phyloP scores from a whole-genome alignment of 2,329 filamentous ascomycete species.

The Pseudovirgaria hyperparasitica region DNA sequence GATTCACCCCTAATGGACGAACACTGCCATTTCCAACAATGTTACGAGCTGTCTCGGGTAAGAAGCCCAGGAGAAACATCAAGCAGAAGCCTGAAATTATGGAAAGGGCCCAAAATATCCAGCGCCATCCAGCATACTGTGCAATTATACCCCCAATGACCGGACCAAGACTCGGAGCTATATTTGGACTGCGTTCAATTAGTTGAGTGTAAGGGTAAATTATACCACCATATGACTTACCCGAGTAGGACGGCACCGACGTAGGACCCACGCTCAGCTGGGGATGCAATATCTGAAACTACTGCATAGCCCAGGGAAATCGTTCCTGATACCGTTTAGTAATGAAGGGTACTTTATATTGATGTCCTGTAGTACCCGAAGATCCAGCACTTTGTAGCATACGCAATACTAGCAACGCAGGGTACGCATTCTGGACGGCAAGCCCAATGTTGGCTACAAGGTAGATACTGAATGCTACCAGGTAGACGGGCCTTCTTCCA shows the following conservation, averaged over 20 bases:
- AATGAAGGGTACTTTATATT: no score
- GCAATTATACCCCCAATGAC: conserved; percentile 22
- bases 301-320: conserved; percentile 60
- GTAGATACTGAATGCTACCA: conserved; percentile 25
- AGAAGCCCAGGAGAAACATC: conserved; percentile 13
- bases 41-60: conserved; percentile 29
- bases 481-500: conserved; percentile 38
- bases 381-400: conserved; percentile 26
- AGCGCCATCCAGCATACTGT: conserved; percentile 23
- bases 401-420: conserved; percentile 20
- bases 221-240: no score
- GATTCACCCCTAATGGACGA: conserved; percentile 12
- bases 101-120: conserved; percentile 28
- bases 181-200: conserved; percentile 20
- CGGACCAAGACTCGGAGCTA: conserved; percentile 17
- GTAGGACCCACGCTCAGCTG: conserved; percentile 58
- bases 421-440: conserved; percentile 19
- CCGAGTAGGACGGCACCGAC: conserved; percentile 33
- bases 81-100: conserved; percentile 21
- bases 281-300: conserved; percentile 58
- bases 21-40: conserved; percentile 28
- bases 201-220: conserved; percentile 12
- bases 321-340: no score
- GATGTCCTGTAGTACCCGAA: conserved; percentile 27
- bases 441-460: conserved; percentile 20